phyloP scores from a whole-genome alignment of 352 stramenopile genomes.

The Pythium pyrilobum region DNA sequence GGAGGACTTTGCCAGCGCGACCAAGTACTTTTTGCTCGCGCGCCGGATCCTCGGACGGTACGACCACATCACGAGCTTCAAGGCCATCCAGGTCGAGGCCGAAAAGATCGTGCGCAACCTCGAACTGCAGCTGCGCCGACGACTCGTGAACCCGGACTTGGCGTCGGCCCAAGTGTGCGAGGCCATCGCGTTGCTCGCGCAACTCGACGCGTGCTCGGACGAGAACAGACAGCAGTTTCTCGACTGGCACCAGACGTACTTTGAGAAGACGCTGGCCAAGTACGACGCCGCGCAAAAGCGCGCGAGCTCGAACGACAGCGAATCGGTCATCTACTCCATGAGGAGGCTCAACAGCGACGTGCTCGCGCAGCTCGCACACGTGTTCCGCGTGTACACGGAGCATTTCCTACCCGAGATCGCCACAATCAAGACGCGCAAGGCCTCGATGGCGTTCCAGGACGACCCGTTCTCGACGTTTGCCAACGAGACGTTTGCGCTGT shows the following conservation, averaged over 20 bases:
- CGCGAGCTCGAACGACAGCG: slow-evolving; percentile 14
- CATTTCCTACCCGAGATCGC: slow-evolving; percentile 57
- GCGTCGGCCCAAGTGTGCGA: slow-evolving; percentile 65
- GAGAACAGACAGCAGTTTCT: slow-evolving; percentile 83
- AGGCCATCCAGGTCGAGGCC: slow-evolving; percentile 84
- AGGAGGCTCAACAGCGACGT: slow-evolving; percentile 47
- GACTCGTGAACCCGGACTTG: slow-evolving; percentile 38
- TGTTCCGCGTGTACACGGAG: slow-evolving; percentile 62
- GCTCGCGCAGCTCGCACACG: slow-evolving; percentile 38
- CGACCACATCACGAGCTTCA: slow-evolving; percentile 87
- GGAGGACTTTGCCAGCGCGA: slow-evolving; percentile 83
- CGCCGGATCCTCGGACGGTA: slow-evolving; percentile 83
- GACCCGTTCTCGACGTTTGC: slow-evolving; percentile 69
- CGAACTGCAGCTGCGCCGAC: slow-evolving; percentile 49
- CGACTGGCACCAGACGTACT: slow-evolving; percentile 76
- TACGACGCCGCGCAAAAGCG: slow-evolving; percentile 33
- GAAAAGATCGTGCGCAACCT: slow-evolving; percentile 84
- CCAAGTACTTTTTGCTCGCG: slow-evolving; percentile 84
- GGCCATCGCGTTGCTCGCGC: slow-evolving; percentile 48
- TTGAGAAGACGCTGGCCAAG: slow-evolving; percentile 41
- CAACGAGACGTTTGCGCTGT: slow-evolving; percentile 58
- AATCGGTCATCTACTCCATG: slow-evolving; percentile 57
- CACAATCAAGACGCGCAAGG: slow-evolving; percentile 31
- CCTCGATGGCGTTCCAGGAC: slow-evolving; percentile 45
- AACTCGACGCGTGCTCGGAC: slow-evolving; percentile 63